These are phyloP conservation scores for Aspergillus sp. DNA, from an alignment of 2,329 filamentous ascomycete genomes.

Conservation along the genomic window DNA sequence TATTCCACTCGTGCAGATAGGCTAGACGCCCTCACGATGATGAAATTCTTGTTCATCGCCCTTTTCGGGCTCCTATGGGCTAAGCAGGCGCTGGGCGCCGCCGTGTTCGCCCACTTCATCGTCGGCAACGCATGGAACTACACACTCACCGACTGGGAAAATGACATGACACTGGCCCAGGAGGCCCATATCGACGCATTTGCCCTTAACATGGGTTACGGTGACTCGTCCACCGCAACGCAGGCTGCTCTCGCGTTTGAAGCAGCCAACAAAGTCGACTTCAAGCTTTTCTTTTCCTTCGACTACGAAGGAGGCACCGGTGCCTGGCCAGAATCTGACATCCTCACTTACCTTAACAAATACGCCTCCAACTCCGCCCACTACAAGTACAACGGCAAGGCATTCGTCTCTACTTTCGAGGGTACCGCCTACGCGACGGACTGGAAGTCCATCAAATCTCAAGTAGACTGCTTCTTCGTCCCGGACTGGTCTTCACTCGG, in stretches of 20 bases:
- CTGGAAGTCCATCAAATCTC: conserved; percentile 46
- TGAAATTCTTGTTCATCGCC: not conserved
- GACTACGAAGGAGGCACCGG: conserved; percentile 36
- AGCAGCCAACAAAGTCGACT: conserved; percentile 25
- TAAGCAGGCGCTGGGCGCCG: not conserved
- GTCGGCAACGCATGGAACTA: conserved; percentile 17
- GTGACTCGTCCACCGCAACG: conserved; percentile 3
- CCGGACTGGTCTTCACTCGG: conserved; percentile 49
- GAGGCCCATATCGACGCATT: conserved; percentile 42
- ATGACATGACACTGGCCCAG: conserved; percentile 37
- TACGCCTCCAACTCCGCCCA: conserved; percentile 25
- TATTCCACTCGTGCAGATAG: not conserved
- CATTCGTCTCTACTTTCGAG: conserved; percentile 47
- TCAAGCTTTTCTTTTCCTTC: conserved; percentile 38
- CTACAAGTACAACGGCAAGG: conserved; percentile 28
- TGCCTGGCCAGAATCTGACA: conserved; percentile 25
- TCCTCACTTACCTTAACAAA: conserved; percentile 25
- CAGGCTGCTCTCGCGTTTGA: conserved; percentile 23
- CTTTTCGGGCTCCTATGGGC: not conserved
- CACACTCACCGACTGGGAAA: conserved; percentile 23
- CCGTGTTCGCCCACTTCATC: conserved; percentile 7
- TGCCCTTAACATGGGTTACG: conserved; percentile 38
- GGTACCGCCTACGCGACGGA: conserved; percentile 44
- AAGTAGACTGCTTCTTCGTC: conserved; percentile 46
- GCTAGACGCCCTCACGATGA: not conserved